phyloP scores from a whole-genome alignment of 2,329 filamentous ascomycete genomes.

The Harringtonia lauricola region DNA sequence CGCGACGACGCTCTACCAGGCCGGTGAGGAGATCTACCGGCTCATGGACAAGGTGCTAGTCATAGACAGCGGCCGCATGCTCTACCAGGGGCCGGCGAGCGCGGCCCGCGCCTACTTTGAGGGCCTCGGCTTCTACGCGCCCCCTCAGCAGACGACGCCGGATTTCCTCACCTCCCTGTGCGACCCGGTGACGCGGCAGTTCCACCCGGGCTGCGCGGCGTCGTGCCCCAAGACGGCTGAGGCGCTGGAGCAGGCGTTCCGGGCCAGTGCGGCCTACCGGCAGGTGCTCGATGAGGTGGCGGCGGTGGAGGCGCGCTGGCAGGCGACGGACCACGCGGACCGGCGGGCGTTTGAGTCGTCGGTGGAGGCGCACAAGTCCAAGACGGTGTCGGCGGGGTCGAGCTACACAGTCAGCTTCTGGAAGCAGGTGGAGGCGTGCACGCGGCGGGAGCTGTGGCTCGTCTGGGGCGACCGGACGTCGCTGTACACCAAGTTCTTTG shows the following conservation, averaged over 20 bases:
- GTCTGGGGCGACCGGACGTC: conserved; percentile 63
- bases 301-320: conserved; percentile 34
- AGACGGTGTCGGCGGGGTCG: conserved; percentile 9
- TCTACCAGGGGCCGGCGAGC: conserved; percentile 51
- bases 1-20: conserved; percentile 54
- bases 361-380: not conserved
- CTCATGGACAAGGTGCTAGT: conserved; percentile 66
- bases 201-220: conserved; percentile 41
- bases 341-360: not conserved
- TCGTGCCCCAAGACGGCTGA: conserved; percentile 47
- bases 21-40: conserved; percentile 51
- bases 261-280: conserved; percentile 28
- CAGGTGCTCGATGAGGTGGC: conserved; percentile 33
- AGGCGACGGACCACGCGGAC: conserved; percentile 16
- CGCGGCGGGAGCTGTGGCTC: conserved; percentile 67
- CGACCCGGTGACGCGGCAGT: conserved; percentile 60
- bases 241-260: conserved; percentile 47
- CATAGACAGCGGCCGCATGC: conserved; percentile 54
- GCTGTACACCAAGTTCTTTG: conserved; percentile 68
- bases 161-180: conserved; percentile 70
- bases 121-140: conserved; percentile 52
- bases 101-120: conserved; percentile 55
- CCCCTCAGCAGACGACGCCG: conserved; percentile 51
- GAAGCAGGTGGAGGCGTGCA: conserved; percentile 58
- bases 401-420: conserved; percentile 63